Conservation (phyloP, 352 stramenopile species). For the Globisporangium cederbergense region DNA sequence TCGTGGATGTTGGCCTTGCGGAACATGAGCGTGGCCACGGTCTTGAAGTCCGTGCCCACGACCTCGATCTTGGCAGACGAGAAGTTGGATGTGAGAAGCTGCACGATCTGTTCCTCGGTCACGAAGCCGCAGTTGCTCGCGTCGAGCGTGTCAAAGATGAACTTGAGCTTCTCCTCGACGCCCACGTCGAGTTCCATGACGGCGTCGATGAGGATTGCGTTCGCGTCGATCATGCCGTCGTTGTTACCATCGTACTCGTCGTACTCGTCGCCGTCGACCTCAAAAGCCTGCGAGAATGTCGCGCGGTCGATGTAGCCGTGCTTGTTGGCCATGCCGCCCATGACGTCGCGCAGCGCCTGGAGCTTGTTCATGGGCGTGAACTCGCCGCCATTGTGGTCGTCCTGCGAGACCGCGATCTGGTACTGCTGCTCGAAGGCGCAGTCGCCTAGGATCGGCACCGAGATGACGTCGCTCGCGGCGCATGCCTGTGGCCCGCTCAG, state of each 20-base stretch:
- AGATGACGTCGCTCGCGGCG: conserved; percentile 40
- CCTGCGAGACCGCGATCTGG: conserved; percentile 59
- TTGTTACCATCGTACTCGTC: conserved; percentile 45
- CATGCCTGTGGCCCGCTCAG: conserved; percentile 20
- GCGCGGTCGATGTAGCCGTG: conserved; percentile 63
- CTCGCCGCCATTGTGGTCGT: conserved; percentile 22
- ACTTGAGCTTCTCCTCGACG: conserved; percentile 72
- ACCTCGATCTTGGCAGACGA: conserved; percentile 66
- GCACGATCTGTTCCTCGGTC: conserved; percentile 56
- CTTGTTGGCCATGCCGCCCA: conserved; percentile 62
- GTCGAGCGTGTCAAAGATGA: conserved; percentile 85
- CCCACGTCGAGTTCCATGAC: conserved; percentile 74
- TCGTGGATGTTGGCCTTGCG: conserved; percentile 52
- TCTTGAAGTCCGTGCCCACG: conserved; percentile 65
- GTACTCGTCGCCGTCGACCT: conserved; percentile 52
- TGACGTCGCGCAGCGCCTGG: conserved; percentile 69
- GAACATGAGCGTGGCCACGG: conserved; percentile 69
- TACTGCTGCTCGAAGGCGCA: conserved; percentile 69
- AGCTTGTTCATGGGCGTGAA: conserved; percentile 58
- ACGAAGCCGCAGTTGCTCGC: conserved; percentile 45
- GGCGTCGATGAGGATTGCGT: conserved; percentile 79
- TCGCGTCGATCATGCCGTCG: conserved; percentile 60
- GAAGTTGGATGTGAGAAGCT: conserved; percentile 74
- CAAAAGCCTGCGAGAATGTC: conserved; percentile 76
- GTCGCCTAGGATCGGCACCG: conserved; percentile 65